These are phyloP conservation scores for Fomitopsis serialis DNA, from an alignment of 768 basidiomycete genomes.

Conservation along the genomic window DNA sequence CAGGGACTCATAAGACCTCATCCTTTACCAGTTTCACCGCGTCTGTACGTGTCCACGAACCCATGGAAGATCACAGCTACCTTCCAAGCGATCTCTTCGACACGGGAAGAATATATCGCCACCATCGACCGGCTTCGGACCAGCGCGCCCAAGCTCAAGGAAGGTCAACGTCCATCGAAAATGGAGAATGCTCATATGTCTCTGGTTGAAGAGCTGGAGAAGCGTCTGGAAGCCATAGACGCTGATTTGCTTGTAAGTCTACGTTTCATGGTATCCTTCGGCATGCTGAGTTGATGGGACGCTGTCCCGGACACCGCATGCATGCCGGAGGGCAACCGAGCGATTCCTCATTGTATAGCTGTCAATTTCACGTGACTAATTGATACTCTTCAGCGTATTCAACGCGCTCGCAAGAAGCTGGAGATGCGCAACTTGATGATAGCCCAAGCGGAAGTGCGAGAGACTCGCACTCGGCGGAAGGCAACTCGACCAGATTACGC, in stretches of 20 bases:
- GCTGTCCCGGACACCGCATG: not conserved
- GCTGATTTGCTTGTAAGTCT: conserved; percentile 65
- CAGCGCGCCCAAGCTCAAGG: conserved; percentile 34
- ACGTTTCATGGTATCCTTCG: not conserved
- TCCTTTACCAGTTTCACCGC: conserved; percentile 52
- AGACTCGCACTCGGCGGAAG: conserved; percentile 72
- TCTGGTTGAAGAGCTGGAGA: conserved; percentile 59
- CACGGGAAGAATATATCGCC: conserved; percentile 66
- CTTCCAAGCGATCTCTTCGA: conserved; percentile 66
- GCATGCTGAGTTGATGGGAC: not conserved
- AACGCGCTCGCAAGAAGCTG: conserved; percentile 62
- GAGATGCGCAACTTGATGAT: conserved; percentile 59
- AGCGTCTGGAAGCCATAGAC: conserved; percentile 60
- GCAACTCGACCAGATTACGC: conserved; percentile 78
- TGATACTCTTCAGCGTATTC: conserved; percentile 50
- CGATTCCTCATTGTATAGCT: conserved; percentile 3
- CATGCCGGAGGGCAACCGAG: too few species aligned
- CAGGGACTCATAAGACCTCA: conserved; percentile 5
- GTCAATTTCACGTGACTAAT: conserved; percentile 16
- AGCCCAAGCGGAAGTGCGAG: conserved; percentile 73
- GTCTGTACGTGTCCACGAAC: conserved; percentile 80
- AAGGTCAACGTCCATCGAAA: conserved; percentile 48
- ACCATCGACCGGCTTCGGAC: conserved; percentile 58
- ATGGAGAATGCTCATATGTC: conserved; percentile 54
- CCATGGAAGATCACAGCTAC: conserved; percentile 86